Base-by-base conservation (phyloP, 177 flowering plant species). In the Tripterygium wilfordii region DNA sequence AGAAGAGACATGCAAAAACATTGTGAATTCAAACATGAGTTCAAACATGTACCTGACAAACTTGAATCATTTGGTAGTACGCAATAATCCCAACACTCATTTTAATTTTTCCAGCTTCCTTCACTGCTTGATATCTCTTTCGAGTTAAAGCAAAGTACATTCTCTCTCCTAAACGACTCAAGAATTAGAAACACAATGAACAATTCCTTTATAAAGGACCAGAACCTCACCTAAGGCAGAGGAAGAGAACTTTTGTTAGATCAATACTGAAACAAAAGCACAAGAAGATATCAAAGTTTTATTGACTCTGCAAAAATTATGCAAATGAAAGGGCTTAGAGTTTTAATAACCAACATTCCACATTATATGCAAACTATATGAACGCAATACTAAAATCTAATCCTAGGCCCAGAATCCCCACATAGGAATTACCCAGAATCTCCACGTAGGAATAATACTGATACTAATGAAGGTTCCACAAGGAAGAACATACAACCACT, bases 31-130 rank as follows among this genome's bases (percentile, higher is more conserved):
- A n/a, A n/a, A n/a, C n/a, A n/a, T n/a, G n/a, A n/a, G n/a, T n/a
- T n/a, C n/a, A n/a, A n/a, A 32, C 5, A 3, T 9, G 55, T 65
- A 85, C 94, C 87, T 85, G 94, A 49, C 94, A 76, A 72, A 82
- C 67, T 79, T 76, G 79, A 71, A 82, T 76, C 54, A 68, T 42
- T 64, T 80, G 86, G 61, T 69, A 72, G 48, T 68, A 70, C 12
- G 77, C 79, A 65, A 77, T 56, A 35, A 73, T 49, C 55, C 77
- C 74, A 54, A 82, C 62, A 38, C 62, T 75, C 94, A 85, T 85
- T 42, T 62, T 83, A 76, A 70, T 68, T 35, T 62, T 60, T 28
- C 71, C 78, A 40, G 66, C 67, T 50, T 67, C 75, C 57, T 79
- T 79, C 27, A 67, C 70, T 27, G 69, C 73, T 55, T 53, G 62